phyloP scores from a whole-genome alignment of 164 flowering plant genomes.

The Taxillus chinensis region DNA sequence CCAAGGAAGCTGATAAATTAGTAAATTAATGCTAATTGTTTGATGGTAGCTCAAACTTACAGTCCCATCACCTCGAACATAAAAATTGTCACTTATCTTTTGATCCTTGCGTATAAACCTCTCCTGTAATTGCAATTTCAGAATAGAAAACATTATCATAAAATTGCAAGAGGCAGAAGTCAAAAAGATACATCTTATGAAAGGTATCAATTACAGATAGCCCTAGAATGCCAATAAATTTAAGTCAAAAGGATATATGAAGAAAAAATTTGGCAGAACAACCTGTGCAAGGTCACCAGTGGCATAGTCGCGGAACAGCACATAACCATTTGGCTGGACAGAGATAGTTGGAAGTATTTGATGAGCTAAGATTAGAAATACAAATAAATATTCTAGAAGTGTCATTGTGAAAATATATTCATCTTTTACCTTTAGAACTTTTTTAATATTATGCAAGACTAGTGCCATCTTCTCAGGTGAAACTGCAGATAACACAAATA shows the following conservation, averaged over 20 bases:
- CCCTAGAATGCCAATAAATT: too few relatives aligned
- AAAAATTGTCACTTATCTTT: slow-evolving; percentile 85
- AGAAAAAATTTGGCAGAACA: slow-evolving; percentile 5
- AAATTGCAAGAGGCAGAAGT: not conserved
- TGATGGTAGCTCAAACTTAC: slow-evolving; percentile 40
- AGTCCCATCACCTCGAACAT: slow-evolving; percentile 98
- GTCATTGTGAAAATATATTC: not conserved
- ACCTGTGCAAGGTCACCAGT: slow-evolving; percentile 99
- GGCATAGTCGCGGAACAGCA: slow-evolving; percentile 92
- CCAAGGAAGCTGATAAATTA: not conserved
- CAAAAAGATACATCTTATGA: too few relatives aligned
- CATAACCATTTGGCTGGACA: slow-evolving; percentile 79
- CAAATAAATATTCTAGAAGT: not conserved
- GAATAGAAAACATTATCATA: not conserved
- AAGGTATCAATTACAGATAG: too few relatives aligned
- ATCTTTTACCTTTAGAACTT: slow-evolving; percentile 61
- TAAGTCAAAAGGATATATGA: too few relatives aligned
- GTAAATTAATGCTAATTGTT: not conserved
- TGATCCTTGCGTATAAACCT: slow-evolving; percentile 77
- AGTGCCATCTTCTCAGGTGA: slow-evolving; percentile 89
- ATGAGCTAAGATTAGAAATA: not conserved
- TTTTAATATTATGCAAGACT: slow-evolving; percentile 68
- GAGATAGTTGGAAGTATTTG: not conserved
- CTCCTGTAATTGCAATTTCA: slow-evolving; percentile 39
- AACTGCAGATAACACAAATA: slow-evolving; percentile 94